Evolutionary conservation across 257 asterid genomes (phyloP).

Genomic region (Solanum virginianum): DNA sequence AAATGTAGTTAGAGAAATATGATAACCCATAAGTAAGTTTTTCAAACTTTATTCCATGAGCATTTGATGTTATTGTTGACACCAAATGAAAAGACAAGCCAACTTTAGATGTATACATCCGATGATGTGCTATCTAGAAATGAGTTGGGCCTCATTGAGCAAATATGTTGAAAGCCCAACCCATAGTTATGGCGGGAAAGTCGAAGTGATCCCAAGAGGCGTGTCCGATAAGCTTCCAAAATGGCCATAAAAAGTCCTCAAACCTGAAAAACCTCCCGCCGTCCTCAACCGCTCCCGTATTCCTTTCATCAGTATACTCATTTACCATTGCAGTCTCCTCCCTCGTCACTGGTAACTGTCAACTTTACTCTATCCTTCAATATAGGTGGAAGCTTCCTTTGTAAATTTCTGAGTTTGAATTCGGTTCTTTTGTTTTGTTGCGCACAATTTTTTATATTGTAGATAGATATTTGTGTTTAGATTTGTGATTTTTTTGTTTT

Average conservation of each 20-base stretch:
- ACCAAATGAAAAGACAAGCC: too few species aligned
- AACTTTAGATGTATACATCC: too few species aligned
- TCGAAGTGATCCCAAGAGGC: constrained; percentile 17
- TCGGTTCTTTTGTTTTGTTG: neutral
- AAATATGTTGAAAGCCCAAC: neutral
- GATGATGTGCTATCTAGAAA: neutral
- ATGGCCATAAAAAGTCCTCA: neutral
- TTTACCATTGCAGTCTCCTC: neutral
- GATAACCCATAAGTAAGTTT: too few species aligned
- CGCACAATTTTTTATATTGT: neutral
- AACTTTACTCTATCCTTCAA: neutral
- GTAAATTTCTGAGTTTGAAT: neutral
- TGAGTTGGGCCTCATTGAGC: neutral
- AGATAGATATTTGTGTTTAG: neutral
- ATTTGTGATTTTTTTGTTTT: neutral
- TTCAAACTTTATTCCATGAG: too few species aligned
- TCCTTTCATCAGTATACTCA: neutral
- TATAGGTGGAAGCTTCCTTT: neutral
- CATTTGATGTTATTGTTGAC: too few species aligned
- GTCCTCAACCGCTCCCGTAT: neutral
- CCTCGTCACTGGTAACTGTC: neutral
- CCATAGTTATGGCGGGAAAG: constrained; percentile 48
- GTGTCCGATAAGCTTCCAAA: constrained; percentile 18
- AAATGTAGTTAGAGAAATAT: too few species aligned
- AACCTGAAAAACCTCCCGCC: neutral